phyloP scores from a whole-genome alignment of 2,329 filamentous ascomycete genomes.

The Drechslerella stenobrocha region DNA sequence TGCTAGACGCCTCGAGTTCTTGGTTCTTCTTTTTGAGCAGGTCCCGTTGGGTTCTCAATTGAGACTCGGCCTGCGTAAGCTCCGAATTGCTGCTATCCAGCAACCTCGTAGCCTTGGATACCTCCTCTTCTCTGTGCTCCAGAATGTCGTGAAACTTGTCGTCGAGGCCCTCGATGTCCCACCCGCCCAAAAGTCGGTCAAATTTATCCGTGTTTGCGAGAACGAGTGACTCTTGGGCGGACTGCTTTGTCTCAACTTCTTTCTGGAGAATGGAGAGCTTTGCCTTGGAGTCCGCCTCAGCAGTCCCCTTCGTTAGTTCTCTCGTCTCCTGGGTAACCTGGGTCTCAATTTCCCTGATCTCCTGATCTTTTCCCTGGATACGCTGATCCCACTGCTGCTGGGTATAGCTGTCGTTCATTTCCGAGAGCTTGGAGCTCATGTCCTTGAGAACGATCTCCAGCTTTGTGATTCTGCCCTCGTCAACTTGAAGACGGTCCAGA shows the following conservation, averaged over 20 bases:
- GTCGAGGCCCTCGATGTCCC: slow-evolving; percentile 72
- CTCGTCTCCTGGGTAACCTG: slow-evolving; percentile 71
- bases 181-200: slow-evolving; percentile 65
- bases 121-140: slow-evolving; percentile 51
- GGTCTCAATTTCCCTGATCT: slow-evolving; percentile 70
- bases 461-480: slow-evolving; percentile 80
- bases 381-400: slow-evolving; percentile 70
- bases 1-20: slow-evolving; percentile 58
- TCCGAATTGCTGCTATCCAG: slow-evolving; percentile 37
- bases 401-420: slow-evolving; percentile 66
- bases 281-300: slow-evolving; percentile 77
- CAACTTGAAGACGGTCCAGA: slow-evolving; percentile 72
- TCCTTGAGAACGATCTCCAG: slow-evolving; percentile 70
- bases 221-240: slow-evolving; percentile 26
- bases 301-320: slow-evolving; percentile 83
- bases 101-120: slow-evolving; percentile 48
- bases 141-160: slow-evolving; percentile 64
- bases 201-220: slow-evolving; percentile 67
- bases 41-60: slow-evolving; percentile 52
- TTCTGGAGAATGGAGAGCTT: slow-evolving; percentile 81
- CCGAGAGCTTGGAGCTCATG: slow-evolving; percentile 68
- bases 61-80: slow-evolving; percentile 38
- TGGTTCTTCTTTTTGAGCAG: slow-evolving; percentile 64
- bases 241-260: slow-evolving; percentile 70
- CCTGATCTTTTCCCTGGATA: slow-evolving; percentile 67